These are phyloP conservation scores for Tephrocybe sp. DNA, from an alignment of 768 basidiomycete genomes.

Conservation along the genomic window DNA sequence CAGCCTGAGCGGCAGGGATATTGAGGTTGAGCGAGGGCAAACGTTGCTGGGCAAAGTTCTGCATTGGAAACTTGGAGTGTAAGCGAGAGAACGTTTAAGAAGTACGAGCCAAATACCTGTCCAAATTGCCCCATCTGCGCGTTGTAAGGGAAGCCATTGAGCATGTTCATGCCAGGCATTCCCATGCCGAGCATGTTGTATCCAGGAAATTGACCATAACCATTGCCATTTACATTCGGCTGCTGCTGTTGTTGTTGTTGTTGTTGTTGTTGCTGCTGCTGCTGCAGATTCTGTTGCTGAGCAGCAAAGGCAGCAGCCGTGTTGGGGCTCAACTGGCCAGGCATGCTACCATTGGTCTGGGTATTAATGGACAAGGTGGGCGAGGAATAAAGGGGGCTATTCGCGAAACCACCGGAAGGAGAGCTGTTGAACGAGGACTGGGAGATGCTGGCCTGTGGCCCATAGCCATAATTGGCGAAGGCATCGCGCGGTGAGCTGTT, in stretches of 20 bases:
- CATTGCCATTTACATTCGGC: slow-evolving; percentile 45
- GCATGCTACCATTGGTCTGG: slow-evolving; percentile 44
- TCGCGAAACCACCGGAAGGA: slow-evolving; percentile 45
- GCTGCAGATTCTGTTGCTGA: slow-evolving; percentile 35
- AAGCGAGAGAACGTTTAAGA: slow-evolving; percentile 4
- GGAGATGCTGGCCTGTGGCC: slow-evolving; percentile 65
- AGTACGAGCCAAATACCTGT: slow-evolving; percentile 42
- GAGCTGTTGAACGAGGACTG: slow-evolving; percentile 56
- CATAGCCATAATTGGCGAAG: slow-evolving; percentile 88
- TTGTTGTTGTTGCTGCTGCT: slow-evolving; percentile 38
- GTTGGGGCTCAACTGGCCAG: slow-evolving; percentile 69
- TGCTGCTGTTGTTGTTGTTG: slow-evolving; percentile 46
- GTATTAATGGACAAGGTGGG: slow-evolving; percentile 72
- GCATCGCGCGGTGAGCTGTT: slow-evolving; percentile 55
- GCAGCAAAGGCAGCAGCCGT: slow-evolving; percentile 50
- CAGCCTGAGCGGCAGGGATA: slow-evolving; percentile 67
- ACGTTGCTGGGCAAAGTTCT: slow-evolving; percentile 56
- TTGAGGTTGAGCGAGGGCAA: slow-evolving; percentile 64
- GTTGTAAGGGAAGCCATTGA: slow-evolving; percentile 71
- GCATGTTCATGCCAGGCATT: slow-evolving; percentile 70
- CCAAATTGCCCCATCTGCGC: slow-evolving; percentile 70
- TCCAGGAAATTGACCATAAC: slow-evolving; percentile 61
- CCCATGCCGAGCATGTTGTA: slow-evolving; percentile 85
- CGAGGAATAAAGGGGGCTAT: slow-evolving; percentile 71
- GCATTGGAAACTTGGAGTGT: slow-evolving; percentile 23